Percentiles rank a stretch among this genome's conserved stretches.
Conservation (phyloP, 192 early-diverging fungal genomes). For the Entomortierella parvispora region DNA sequence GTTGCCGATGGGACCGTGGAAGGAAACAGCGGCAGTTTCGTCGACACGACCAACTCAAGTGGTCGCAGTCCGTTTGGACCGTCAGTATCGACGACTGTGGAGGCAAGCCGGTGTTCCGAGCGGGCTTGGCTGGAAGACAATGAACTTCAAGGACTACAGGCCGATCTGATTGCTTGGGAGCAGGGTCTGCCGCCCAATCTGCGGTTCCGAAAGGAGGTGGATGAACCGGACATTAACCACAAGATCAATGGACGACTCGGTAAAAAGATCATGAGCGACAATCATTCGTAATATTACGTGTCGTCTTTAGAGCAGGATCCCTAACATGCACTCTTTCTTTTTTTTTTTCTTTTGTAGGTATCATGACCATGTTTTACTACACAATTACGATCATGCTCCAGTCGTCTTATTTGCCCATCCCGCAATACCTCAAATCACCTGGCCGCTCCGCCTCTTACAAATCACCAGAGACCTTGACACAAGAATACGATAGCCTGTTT, state of each 20-base stretch:
- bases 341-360: slow-evolving; percentile 3
- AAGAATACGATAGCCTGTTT: slow-evolving; percentile 37
- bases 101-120: slow-evolving; percentile 42
- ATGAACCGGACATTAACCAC: slow-evolving; percentile 30
- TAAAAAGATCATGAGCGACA: background rate
- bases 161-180: slow-evolving; percentile 48
- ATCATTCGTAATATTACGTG: no score
- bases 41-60: background rate
- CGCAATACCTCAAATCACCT: slow-evolving; percentile 31
- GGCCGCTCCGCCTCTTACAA: slow-evolving; percentile 18
- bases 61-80: slow-evolving; percentile 13
- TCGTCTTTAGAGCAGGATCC: no score
- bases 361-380: slow-evolving; percentile 43
- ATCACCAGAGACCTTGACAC: slow-evolving; percentile 30
- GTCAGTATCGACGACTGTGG: slow-evolving; percentile 12
- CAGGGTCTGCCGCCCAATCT: slow-evolving; percentile 9
- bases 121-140: slow-evolving; percentile 42
- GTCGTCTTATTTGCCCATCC: slow-evolving; percentile 45
- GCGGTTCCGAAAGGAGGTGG: slow-evolving; percentile 36
- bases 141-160: slow-evolving; percentile 37
- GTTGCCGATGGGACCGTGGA: no score
- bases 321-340: background rate
- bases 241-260: slow-evolving; percentile 43
- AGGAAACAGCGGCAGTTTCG: no score
- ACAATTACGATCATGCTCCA: slow-evolving; percentile 50